These are phyloP conservation scores for Petunia hybrid DNA, from an alignment of 305 asterid species.

Conservation along the genomic window DNA sequence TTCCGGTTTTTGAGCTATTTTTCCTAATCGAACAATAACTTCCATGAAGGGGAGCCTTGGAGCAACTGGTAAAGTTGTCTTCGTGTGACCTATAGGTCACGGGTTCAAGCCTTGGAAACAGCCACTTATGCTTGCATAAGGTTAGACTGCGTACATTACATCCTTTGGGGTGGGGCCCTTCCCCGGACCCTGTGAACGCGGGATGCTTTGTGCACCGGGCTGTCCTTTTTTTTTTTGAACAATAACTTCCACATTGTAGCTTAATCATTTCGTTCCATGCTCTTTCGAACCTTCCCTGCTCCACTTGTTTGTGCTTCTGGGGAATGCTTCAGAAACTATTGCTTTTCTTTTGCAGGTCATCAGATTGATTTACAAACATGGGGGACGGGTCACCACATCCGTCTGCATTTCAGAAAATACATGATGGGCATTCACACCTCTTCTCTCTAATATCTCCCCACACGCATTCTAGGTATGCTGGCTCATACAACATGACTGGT, in stretches of 20 bases:
- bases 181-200: no score
- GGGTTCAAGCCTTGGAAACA: no score
- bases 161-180: no score
- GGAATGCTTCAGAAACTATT: neutral
- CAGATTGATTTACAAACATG: constrained; percentile 49
- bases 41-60: no score
- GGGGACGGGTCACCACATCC: constrained; percentile 48
- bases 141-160: no score
- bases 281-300: neutral
- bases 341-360: constrained; percentile 43
- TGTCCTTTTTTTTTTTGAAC: neutral
- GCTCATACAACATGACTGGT: constrained; percentile 41
- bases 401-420: constrained; percentile 51
- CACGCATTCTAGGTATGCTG: constrained; percentile 45
- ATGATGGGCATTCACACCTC: constrained; percentile 51
- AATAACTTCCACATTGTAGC: constrained; percentile 1
- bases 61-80: no score
- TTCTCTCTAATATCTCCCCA: constrained; percentile 51
- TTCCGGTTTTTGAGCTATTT: neutral
- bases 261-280: constrained; percentile 8
- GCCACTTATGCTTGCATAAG: no score
- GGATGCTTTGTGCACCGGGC: no score
- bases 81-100: no score
- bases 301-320: neutral
- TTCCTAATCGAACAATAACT: no score